Evolutionary conservation across 2,329 filamentous ascomycete species (phyloP), one percentile per base, ranked within the genome.

Genomic region (Fusarium globosum): DNA sequence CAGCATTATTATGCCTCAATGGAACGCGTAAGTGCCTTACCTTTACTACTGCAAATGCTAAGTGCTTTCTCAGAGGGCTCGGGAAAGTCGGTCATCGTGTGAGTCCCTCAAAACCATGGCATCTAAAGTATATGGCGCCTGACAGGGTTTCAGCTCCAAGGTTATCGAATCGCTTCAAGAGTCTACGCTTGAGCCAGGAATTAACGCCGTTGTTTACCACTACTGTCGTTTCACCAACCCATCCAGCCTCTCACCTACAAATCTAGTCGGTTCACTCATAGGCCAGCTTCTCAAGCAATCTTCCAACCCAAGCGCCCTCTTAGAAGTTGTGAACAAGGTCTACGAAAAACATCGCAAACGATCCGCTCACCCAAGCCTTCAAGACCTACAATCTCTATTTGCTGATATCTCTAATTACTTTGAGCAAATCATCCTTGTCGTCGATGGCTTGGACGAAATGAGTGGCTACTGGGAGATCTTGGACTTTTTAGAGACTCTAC

Each of bases 41-140:
- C 1, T 0, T 2, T 11, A 4, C 3, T 21, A 6, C 0, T 21
- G 0, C 13, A 0, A 9, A 12, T 26, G 18, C 33, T 51, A 51
- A 26, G 0, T 4, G 2, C 9, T 49, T 1, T 20, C 6, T 0
- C 6, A 53, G 51, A 38, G 35, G 51, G 51, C 7, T 53, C 51
- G 0, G 51, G 51, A 7, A 53, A 53, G 5, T 53, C 51, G 3
- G 35, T 53, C 0, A 21, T 53, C 7, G 18, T 53, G 51, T 53
- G 2, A 21, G 51, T 2, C 14, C 20, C 16, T 7, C 0, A 11
- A 18, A 33, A 18, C 1, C 0, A 2, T 14, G 7, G 2, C 9
- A 21, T 4, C 5, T 15, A 21, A 3, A 13, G 12, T 13, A 2
- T 0, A 14, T 35, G 4, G 0, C 4, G 0, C 1, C 7, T 51